Percentiles rank a stretch among this genome's conserved stretches.
Evolutionary conservation across 768 basidiomycete genomes (phyloP).

Genomic region (Inosperma sp.): DNA sequence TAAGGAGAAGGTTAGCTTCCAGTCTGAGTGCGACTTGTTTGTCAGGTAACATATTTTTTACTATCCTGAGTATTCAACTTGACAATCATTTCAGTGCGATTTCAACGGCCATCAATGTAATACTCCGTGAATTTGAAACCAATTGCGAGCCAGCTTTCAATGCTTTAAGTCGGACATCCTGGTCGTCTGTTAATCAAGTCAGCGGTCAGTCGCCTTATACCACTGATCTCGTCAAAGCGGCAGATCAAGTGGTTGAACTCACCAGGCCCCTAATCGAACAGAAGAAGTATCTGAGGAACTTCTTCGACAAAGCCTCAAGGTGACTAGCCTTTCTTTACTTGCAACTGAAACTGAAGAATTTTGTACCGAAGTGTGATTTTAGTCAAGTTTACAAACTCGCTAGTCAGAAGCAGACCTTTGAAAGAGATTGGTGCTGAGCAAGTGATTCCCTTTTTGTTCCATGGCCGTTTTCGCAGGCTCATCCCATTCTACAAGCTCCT

Average conservation of each 20-base stretch:
- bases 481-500: slow-evolving; percentile 40
- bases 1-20: slow-evolving; percentile 76
- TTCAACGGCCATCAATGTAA: slow-evolving; percentile 73
- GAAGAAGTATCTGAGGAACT: slow-evolving; percentile 90
- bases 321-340: slow-evolving; percentile 31
- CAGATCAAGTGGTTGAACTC: slow-evolving; percentile 71
- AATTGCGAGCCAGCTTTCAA: slow-evolving; percentile 75
- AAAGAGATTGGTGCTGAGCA: slow-evolving; percentile 95
- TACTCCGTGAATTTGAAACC: slow-evolving; percentile 82
- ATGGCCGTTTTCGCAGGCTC: neutral
- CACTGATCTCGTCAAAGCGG: slow-evolving; percentile 64
- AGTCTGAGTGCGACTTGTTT: slow-evolving; percentile 84
- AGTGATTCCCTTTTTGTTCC: slow-evolving; percentile 36
- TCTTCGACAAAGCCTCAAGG: slow-evolving; percentile 93
- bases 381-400: slow-evolving; percentile 80
- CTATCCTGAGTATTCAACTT: too few species aligned
- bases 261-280: slow-evolving; percentile 84
- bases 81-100: slow-evolving; percentile 58
- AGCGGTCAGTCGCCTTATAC: slow-evolving; percentile 83
- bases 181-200: slow-evolving; percentile 78
- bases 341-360: slow-evolving; percentile 1
- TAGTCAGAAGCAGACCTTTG: slow-evolving; percentile 88
- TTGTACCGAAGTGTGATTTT: slow-evolving; percentile 60
- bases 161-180: slow-evolving; percentile 72
- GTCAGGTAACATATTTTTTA: slow-evolving; percentile 53